Conservation (phyloP, 1,284 basidiomycete species). For the Rhodofomes roseus region DNA sequence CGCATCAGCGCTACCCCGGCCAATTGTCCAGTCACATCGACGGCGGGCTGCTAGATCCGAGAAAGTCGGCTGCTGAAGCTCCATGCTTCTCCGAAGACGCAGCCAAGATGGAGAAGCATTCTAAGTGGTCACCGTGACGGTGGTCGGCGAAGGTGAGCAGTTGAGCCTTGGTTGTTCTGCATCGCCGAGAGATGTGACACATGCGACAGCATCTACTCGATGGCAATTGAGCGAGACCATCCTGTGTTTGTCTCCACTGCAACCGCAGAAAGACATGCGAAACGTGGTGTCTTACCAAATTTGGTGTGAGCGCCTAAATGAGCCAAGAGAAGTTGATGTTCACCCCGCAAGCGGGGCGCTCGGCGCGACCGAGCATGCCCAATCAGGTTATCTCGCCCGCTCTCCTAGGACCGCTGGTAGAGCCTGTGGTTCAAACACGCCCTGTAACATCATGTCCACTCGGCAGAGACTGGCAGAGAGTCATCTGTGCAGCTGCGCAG, state of each 20-base stretch:
- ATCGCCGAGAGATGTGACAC: too few species aligned
- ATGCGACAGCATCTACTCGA: not conserved
- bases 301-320: not conserved
- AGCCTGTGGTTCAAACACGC: not conserved
- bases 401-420: not conserved
- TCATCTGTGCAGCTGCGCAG: not conserved
- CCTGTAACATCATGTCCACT: not conserved
- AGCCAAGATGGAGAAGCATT: not conserved
- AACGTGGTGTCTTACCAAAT: not conserved
- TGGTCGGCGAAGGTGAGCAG: too few species aligned
- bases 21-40: not conserved
- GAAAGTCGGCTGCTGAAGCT: not conserved
- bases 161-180: too few species aligned
- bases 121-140: too few species aligned
- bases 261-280: not conserved
- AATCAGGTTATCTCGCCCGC: not conserved
- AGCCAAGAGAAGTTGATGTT: not conserved
- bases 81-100: not conserved
- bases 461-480: not conserved
- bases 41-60: not conserved
- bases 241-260: not conserved
- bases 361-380: not conserved
- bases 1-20: slow-evolving; percentile 1
- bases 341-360: not conserved
- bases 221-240: not conserved